Conservation (phyloP, 371 early-diverging fungal species). For the Gilbertella persicaria region DNA sequence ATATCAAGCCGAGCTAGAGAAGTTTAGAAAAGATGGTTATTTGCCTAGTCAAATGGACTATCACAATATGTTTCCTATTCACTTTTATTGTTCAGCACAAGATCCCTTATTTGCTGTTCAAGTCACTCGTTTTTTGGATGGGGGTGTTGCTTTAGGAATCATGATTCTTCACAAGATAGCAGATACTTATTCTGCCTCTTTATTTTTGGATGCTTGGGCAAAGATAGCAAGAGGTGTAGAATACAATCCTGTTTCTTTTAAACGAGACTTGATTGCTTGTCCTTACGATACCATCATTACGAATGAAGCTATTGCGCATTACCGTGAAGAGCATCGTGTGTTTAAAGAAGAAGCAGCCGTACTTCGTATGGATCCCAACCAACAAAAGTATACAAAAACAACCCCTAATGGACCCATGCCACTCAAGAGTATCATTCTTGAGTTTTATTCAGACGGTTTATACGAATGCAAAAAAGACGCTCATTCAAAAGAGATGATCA, state of each 20-base stretch:
- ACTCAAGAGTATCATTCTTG: conserved; percentile 36
- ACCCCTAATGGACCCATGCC: conserved; percentile 36
- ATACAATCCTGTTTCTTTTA: conserved; percentile 19
- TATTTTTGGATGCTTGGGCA: conserved; percentile 44
- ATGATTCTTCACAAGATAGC: conserved; percentile 46
- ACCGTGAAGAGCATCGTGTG: conserved; percentile 36
- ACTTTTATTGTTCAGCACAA: conserved; percentile 33
- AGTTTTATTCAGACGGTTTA: conserved; percentile 34
- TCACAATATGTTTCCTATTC: conserved; percentile 44
- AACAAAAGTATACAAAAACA: conserved; percentile 29
- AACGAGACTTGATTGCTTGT: conserved; percentile 23
- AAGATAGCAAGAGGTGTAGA: conserved; percentile 24
- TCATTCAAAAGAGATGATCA: conserved; percentile 39
- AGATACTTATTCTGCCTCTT: conserved; percentile 33
- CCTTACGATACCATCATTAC: conserved; percentile 25
- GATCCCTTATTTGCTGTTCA: conserved; percentile 41
- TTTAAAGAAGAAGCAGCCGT: neutral
- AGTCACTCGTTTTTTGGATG: conserved; percentile 37
- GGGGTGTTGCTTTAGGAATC: conserved; percentile 39
- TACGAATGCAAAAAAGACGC: conserved; percentile 40
- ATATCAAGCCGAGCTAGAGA: conserved; percentile 24
- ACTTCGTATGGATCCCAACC: conserved; percentile 25
- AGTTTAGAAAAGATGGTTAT: conserved; percentile 30
- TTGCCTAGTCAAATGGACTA: conserved; percentile 42
- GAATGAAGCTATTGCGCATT: conserved; percentile 32